Evolutionary conservation across 306 rosid genomes (phyloP), one percentile per base, ranked within the genome.

Genomic region (Sesbania bispinosa): DNA sequence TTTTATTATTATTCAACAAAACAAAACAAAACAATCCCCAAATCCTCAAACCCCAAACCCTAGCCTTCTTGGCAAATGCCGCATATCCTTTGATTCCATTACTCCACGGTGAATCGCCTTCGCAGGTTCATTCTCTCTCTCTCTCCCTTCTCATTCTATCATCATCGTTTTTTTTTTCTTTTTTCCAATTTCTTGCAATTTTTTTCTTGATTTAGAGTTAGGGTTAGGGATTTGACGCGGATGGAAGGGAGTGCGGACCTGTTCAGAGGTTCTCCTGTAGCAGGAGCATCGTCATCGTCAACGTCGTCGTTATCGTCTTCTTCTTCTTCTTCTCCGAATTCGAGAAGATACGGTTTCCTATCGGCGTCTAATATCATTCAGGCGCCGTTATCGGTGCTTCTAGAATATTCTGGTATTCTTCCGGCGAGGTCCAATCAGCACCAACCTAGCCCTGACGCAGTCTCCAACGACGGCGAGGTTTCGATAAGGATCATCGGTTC

Each of bases 401-500:
- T 90, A 51, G 98, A 94, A 73, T 89, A 94, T 77, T 86, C 90
- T 0, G 96, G 94, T 18, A 79, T 94, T 64, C 86, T 94, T 15
- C 67, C 77, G 6, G 81, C 23, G 61, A 83, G 93, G 69, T 77
- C 89, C 7, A 81, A 65, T 72, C 84, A 78, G 33, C 90, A 87
- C 7, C 88, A 87, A 42, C 33, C 62, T 0, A 86, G 71, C 62
- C 59, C 85, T 9, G 77, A 84, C 62, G 29, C 47, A 14, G 48
- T 3, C 6, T 20, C 74, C 13, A 87, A 79, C 10, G 90, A 90
- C 0, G 96, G 92, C 3, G 96, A 94, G 88, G 92, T 94, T 45
- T 94, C 96, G 0, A 94, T 94, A 45, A 81, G 96, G 86, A 94
- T 94, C 29, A 89, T 90, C 59, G 95, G 95, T 0, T 75, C 94